Conservation (phyloP, 179 eudicot genomes). For the Spinacia oleracea region DNA sequence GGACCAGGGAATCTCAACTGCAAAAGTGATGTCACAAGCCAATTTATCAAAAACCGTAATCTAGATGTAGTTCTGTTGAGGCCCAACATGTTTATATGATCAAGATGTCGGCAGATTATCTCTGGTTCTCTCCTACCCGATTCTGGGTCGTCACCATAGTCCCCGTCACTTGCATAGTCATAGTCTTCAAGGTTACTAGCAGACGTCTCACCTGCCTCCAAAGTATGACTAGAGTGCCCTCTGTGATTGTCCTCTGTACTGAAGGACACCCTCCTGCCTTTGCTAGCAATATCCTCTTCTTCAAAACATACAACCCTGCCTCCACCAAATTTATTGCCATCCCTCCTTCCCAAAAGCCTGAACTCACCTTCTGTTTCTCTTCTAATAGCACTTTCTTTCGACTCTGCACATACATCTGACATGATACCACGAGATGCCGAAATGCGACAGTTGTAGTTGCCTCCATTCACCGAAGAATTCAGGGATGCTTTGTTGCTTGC, state of each 20-base stretch:
- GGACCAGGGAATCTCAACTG: slow-evolving; percentile 61
- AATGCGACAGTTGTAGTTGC: slow-evolving; percentile 10
- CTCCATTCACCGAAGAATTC: slow-evolving; percentile 29
- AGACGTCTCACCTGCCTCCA: slow-evolving; percentile 72
- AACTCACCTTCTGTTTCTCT: slow-evolving; percentile 95
- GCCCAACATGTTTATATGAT: slow-evolving; percentile 96
- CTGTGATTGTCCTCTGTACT: slow-evolving; percentile 63
- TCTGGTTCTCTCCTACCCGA: slow-evolving; percentile 85
- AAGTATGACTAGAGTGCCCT: slow-evolving; percentile 43
- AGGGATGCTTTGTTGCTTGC: slow-evolving; percentile 17
- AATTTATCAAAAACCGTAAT: slow-evolving; percentile 80
- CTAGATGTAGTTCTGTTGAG: slow-evolving; percentile 90
- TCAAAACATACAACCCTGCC: slow-evolving; percentile 70
- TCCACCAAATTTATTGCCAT: slow-evolving; percentile 54
- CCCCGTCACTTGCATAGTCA: slow-evolving; percentile 67
- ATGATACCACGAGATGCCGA: slow-evolving; percentile 37
- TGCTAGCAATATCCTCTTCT: slow-evolving; percentile 62
- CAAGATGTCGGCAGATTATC: slow-evolving; percentile 85
- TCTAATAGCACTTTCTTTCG: slow-evolving; percentile 75
- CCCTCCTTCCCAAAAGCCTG: slow-evolving; percentile 85
- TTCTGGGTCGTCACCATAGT: slow-evolving; percentile 64
- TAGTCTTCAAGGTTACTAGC: slow-evolving; percentile 60
- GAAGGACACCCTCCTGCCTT: slow-evolving; percentile 78
- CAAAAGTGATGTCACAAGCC: slow-evolving; percentile 94
- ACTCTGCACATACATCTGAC: slow-evolving; percentile 47